Evolutionary conservation across 306 rosid species (phyloP), one percentile per base, ranked within the genome.

Genomic region (Dalbergia cultrata): DNA sequence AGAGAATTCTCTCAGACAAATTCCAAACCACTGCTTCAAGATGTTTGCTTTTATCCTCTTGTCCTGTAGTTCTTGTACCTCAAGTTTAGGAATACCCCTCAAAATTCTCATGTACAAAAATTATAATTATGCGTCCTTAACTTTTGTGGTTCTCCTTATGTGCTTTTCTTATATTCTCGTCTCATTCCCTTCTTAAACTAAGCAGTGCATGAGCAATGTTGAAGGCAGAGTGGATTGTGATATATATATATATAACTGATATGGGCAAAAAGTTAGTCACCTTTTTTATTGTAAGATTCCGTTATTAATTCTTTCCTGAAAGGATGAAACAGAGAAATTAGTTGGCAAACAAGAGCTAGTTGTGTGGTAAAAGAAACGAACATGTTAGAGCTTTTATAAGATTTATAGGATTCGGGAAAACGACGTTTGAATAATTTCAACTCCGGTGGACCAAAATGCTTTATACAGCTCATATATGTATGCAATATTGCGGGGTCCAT

Each of bases 61-160:
- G 93, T 85, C 90, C 68, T 75, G 4, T 83, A 78, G 88, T 85
- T 53, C 59, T 83, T 83, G 85, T 81, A 78, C 82, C 85, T 83
- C 52, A 78, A 67, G 80, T 56, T 74, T 71, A 62, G 86, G 93
- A 87, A 83, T 87, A 89, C 85, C 77, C 87, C 90, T 85, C 63
- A 80, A 87, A 87, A 80, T 79, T 83, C 88, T 67, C 80, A 64
- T 47, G 19, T 75, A 44, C 35, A 67, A 43, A 17, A 67, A 80
- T 74, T 74, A 66, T 72, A 87, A 67, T 33, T 33, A 19, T 72
- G 0, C 18, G 8, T 17, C 64, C 65, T 83, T 87, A 79, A 87
- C 88, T 85, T 83, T 78, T 80, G 34, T 78, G 85, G 22, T 85
- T 83, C 79, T 81, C 87, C 78, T 76, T 64, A 81, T 80, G 11